Conservation (phyloP, 768 basidiomycete genomes). For the Pholiota conissans region DNA sequence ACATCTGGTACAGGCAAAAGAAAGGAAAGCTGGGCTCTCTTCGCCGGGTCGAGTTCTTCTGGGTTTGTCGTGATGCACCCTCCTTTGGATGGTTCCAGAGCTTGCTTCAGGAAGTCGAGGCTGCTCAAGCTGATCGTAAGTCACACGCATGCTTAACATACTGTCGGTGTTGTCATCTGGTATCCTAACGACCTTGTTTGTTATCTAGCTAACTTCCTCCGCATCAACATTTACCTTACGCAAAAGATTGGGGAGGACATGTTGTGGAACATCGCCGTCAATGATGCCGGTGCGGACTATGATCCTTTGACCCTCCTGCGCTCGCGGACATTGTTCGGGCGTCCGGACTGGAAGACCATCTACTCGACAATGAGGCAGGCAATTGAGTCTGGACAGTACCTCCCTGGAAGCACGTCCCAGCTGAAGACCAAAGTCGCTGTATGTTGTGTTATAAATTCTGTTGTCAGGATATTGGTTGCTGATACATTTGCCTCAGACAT, state of each 20-base stretch:
- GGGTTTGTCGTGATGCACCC: slow-evolving; percentile 92
- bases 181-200: slow-evolving; percentile 8
- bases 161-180: neutral
- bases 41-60: slow-evolving; percentile 91
- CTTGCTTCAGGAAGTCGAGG: slow-evolving; percentile 84
- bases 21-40: slow-evolving; percentile 75
- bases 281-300: slow-evolving; percentile 81
- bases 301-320: slow-evolving; percentile 89
- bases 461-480: slow-evolving; percentile 3
- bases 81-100: slow-evolving; percentile 98
- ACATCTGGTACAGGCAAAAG: slow-evolving; percentile 93
- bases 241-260: slow-evolving; percentile 84
- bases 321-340: slow-evolving; percentile 87
- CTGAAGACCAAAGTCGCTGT: slow-evolving; percentile 85
- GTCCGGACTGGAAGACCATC: slow-evolving; percentile 87
- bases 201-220: slow-evolving; percentile 79
- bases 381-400: slow-evolving; percentile 81
- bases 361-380: slow-evolving; percentile 73
- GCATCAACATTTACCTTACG: slow-evolving; percentile 89
- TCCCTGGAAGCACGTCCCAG: slow-evolving; percentile 76
- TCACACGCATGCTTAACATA: slow-evolving; percentile 19
- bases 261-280: slow-evolving; percentile 90
- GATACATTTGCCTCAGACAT: slow-evolving; percentile 51
- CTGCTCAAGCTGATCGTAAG: slow-evolving; percentile 86
- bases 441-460: slow-evolving; percentile 28